Conservation (phyloP, 495 filamentous ascomycete species). For the Penicillium ucsense region DNA sequence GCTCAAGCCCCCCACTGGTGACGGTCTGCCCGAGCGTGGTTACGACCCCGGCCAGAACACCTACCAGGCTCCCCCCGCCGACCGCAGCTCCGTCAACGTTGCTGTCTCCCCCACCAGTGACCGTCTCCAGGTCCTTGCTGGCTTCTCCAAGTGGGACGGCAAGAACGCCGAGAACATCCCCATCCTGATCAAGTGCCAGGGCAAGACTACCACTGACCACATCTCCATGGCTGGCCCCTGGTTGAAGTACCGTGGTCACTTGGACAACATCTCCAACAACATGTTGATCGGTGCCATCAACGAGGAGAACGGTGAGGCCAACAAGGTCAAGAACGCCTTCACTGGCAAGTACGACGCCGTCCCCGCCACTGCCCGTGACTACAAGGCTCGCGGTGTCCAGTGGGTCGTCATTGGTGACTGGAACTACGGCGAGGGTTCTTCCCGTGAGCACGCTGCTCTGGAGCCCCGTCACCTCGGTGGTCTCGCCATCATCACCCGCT, state of each 20-base stretch:
- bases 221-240: conserved; percentile 98
- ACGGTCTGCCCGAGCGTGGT: conserved; percentile 68
- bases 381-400: conserved; percentile 90
- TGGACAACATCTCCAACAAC: conserved; percentile 99
- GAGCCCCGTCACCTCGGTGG: conserved; percentile 97
- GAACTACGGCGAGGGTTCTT: conserved; percentile 98
- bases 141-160: conserved; percentile 85
- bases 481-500: conserved; percentile 91
- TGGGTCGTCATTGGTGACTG: conserved; percentile 99
- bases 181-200: conserved; percentile 94
- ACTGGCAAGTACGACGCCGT: conserved; percentile 79
- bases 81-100: conserved; percentile 63
- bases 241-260: conserved; percentile 99
- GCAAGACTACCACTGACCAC: conserved; percentile 99
- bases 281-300: conserved; percentile 99
- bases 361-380: conserved; percentile 91
- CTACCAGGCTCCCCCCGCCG: conserved; percentile 88
- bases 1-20: conserved; percentile 69
- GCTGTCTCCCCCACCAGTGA: conserved; percentile 83
- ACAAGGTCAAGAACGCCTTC: conserved; percentile 91
- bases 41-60: conserved; percentile 93
- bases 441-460: conserved; percentile 94
- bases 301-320: conserved; percentile 89
- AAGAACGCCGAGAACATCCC: conserved; percentile 84
- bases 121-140: conserved; percentile 83